Evolutionary conservation across 352 stramenopile species (phyloP).

Genomic region (Pythium coloratum): DNA sequence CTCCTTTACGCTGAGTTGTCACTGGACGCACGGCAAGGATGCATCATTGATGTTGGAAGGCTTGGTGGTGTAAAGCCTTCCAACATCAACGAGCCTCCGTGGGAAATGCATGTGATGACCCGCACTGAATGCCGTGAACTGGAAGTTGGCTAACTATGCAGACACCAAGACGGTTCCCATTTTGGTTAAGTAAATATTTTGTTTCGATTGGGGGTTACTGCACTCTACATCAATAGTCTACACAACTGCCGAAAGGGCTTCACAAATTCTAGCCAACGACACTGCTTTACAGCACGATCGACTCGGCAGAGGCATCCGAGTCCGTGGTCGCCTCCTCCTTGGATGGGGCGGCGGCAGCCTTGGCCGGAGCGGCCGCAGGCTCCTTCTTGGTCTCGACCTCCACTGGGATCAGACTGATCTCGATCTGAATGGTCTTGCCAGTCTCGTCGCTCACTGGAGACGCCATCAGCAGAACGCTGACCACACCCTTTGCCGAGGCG

Average conservation of each 20-base stretch:
- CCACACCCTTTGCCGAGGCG: conserved; percentile 22
- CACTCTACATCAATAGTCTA: conserved; percentile 20
- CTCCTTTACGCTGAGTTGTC: conserved; percentile 7
- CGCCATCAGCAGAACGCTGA: conserved; percentile 44
- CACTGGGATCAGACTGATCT: conserved; percentile 60
- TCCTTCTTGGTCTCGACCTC: conserved; percentile 21
- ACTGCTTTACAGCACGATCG: conserved; percentile 17
- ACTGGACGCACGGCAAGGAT: neutral
- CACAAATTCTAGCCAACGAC: conserved; percentile 5
- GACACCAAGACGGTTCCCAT: neutral
- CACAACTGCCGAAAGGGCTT: neutral
- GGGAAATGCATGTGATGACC: no score
- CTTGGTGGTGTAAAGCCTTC: no score
- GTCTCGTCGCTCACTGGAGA: conserved; percentile 46
- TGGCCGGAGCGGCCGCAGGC: neutral
- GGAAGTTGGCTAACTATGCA: no score
- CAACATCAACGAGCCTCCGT: no score
- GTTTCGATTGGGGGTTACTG: conserved; percentile 15
- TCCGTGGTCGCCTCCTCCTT: conserved; percentile 13
- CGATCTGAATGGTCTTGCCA: conserved; percentile 54
- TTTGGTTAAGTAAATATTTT: conserved; percentile 3
- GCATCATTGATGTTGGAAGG: neutral
- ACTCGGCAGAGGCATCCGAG: conserved; percentile 6
- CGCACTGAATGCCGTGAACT: no score
- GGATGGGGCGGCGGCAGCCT: neutral